Evolutionary conservation across 306 rosid species (phyloP).

Genomic region (Glycine latifolia): DNA sequence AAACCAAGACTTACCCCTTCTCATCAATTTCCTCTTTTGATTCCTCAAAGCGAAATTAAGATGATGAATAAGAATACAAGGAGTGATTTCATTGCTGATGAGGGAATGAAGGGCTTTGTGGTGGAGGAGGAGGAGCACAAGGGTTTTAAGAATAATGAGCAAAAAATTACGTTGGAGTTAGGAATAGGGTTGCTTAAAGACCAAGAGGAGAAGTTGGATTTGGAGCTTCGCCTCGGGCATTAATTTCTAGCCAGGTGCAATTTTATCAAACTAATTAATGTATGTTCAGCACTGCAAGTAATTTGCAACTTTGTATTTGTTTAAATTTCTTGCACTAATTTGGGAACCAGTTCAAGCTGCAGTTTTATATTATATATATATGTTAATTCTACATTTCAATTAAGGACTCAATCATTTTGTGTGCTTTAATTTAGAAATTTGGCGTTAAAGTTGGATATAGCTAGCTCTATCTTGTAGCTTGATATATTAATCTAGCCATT

Average conservation of each 20-base stretch:
- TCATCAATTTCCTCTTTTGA: slow-evolving; percentile 39
- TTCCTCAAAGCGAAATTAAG: slow-evolving; percentile 49
- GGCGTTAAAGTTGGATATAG: slow-evolving; percentile 28
- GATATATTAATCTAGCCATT: slow-evolving; percentile 25
- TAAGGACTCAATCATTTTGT: slow-evolving; percentile 25
- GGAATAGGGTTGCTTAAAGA: slow-evolving; percentile 62
- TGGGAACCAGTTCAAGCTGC: slow-evolving; percentile 24
- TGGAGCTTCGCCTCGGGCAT: slow-evolving; percentile 84
- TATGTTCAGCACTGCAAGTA: neutral
- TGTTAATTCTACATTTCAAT: slow-evolving; percentile 38
- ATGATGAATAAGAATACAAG: slow-evolving; percentile 16
- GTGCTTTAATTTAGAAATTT: slow-evolving; percentile 30
- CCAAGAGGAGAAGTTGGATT: slow-evolving; percentile 69
- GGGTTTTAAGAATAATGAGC: slow-evolving; percentile 54
- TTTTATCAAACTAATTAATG: slow-evolving; percentile 34
- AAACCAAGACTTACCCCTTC: slow-evolving; percentile 48
- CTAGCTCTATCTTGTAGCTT: neutral
- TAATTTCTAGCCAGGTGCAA: slow-evolving; percentile 39
- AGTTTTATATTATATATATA: slow-evolving; percentile 5
- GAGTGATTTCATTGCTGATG: slow-evolving; percentile 18
- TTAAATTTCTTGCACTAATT: slow-evolving; percentile 46
- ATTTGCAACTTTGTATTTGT: slow-evolving; percentile 12
- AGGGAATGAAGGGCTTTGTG: slow-evolving; percentile 41
- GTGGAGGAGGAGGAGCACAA: slow-evolving; percentile 42
- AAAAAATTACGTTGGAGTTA: slow-evolving; percentile 59